Base-by-base conservation (phyloP, 495 filamentous ascomycete genomes). In the Talaromyces stipitatus region DNA sequence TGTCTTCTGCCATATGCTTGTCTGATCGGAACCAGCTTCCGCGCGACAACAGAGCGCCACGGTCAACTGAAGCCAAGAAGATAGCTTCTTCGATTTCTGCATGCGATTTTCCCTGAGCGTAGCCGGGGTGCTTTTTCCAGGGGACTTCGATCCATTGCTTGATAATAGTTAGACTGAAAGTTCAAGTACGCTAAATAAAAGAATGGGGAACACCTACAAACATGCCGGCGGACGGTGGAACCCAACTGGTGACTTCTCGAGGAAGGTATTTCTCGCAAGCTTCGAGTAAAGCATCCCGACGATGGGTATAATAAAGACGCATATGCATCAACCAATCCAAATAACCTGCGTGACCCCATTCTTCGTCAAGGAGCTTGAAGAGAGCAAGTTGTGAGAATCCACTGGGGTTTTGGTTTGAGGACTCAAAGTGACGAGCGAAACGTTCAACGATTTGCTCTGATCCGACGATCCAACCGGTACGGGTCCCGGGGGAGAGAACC, bases 261-360 rank as follows among this genome's bases (percentile, higher is more conserved):
- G 94, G 94, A 28, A 98, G 70, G 57, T 85, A 81, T 62, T 80
- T 79, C 72, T 96, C 91, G 61, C 91, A 96, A 0, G 94, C 90
- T 27, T 79, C 78, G n/a, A 95, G 75, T 51, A 98, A 77, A 12
- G 82, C 77, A 62, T 97, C 80, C 32, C 94, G 72, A 38, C 92
- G 81, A 58, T 73, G 69, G 16, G 92, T 94, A 64, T 98, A 98
- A 67, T 90, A 81, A 66, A 85, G 66, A n/a, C 91, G 80, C 51
- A 98, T 69, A 63, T 89, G 74, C 61, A 95, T 89, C 66, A 98
- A 72, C 94, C 94, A 98, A 62, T 88, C 79, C 10, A 98, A 64
- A 66, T 89, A 98, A 0, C 95, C 94, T n/a, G 77, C 75, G 66
- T 98, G 94, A 22, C 92, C 94, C 94, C 94, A 98, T 51, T 83